A percentile compares a stretch with the other conserved stretches of the same genome.
These are phyloP conservation scores for Berberis thunbergii DNA, from an alignment of 164 flowering plant genomes.

Conservation along the genomic window DNA sequence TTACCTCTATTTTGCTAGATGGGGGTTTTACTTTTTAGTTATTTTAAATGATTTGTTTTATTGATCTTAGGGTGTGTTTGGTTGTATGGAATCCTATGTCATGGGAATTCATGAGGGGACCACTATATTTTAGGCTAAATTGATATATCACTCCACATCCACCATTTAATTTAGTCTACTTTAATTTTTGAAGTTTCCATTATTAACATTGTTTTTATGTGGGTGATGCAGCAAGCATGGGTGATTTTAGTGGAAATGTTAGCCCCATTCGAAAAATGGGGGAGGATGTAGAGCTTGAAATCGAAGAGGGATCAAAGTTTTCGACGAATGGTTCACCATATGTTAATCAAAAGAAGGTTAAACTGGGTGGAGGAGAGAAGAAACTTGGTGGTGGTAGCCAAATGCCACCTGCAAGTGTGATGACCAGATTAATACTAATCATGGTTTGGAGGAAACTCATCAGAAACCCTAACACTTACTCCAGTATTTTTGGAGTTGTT, in stretches of 20 bases:
- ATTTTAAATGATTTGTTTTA: no score
- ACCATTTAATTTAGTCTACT: no score
- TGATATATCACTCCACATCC: no score
- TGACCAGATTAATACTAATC: conserved; percentile 70
- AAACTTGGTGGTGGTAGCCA: conserved; percentile 22
- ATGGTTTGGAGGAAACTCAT: conserved; percentile 95
- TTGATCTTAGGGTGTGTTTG: no score
- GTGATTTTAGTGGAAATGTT: conserved; percentile 26
- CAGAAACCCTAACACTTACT: conserved; percentile 76
- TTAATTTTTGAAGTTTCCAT: no score
- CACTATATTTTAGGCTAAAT: no score
- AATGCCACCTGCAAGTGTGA: conserved; percentile 83
- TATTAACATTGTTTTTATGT: background rate
- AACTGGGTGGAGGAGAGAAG: conserved; percentile 17
- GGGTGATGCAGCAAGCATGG: conserved; percentile 20
- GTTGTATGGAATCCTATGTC: no score
- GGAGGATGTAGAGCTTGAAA: conserved; percentile 24
- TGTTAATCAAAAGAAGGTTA: conserved; percentile 22
- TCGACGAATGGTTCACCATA: conserved; percentile 25
- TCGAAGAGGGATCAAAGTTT: conserved; percentile 27
- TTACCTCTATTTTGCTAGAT: no score
- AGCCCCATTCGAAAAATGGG: conserved; percentile 13
- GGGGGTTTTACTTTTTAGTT: no score
- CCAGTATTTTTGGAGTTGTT: conserved; percentile 53
- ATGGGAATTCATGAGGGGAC: no score